These are phyloP conservation scores for Meira miltonrushii DNA, from an alignment of 1,284 basidiomycete genomes.

Conservation along the genomic window DNA sequence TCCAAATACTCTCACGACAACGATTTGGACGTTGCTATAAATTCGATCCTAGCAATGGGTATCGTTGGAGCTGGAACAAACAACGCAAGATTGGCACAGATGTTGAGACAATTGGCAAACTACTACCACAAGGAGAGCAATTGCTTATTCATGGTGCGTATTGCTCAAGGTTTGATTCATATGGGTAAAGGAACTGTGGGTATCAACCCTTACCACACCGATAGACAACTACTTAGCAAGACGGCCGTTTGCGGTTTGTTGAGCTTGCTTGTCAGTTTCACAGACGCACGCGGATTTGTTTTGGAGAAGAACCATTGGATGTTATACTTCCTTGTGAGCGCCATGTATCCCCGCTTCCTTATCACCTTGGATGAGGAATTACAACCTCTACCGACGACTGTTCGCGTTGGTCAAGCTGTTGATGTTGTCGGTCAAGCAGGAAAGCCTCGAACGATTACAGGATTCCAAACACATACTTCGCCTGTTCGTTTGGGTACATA, in stretches of 20 bases:
- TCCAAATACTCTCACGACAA: constrained; percentile 99
- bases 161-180: constrained; percentile 92
- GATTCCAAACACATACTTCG: constrained; percentile 77
- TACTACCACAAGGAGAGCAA: constrained; percentile 98
- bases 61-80: constrained; percentile 96
- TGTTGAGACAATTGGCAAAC: constrained; percentile 89
- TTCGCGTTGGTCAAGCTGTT: constrained; percentile 80
- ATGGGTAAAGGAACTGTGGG: constrained; percentile 99
- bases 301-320: constrained; percentile 97
- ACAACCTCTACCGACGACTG: constrained; percentile 72
- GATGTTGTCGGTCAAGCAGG: constrained; percentile 53
- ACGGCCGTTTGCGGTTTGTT: constrained; percentile 87
- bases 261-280: constrained; percentile 82
- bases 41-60: constrained; percentile 98
- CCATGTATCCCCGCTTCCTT: constrained; percentile 97
- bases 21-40: constrained; percentile 89
- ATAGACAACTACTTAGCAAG: constrained; percentile 81
- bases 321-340: constrained; percentile 87
- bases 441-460: constrained; percentile 53
- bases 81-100: constrained; percentile 93
- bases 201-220: constrained; percentile 95
- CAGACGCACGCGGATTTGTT: constrained; percentile 83
- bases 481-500: constrained; percentile 89
- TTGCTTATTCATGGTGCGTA: constrained; percentile 90
- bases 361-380: constrained; percentile 87